Conservation (phyloP, 1,284 basidiomycete species). For the Paramarasmius palmivorus region DNA sequence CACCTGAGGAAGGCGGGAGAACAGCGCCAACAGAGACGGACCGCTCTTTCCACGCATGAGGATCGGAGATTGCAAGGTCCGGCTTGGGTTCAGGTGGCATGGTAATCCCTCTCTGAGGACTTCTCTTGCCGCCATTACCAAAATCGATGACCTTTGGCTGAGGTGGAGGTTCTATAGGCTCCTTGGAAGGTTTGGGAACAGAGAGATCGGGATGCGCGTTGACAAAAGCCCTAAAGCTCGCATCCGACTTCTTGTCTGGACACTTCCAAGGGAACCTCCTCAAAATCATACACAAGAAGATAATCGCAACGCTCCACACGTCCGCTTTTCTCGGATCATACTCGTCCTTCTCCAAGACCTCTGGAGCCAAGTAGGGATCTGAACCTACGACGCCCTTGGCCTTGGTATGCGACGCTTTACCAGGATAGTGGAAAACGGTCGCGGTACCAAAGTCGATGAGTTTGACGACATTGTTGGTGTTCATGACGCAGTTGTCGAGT, state of each 20-base stretch:
- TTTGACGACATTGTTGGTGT: constrained; percentile 90
- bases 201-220: constrained; percentile 89
- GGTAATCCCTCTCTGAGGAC: neutral
- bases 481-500: constrained; percentile 99
- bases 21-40: neutral
- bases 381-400: constrained; percentile 95
- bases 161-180: constrained; percentile 4
- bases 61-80: neutral
- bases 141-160: neutral
- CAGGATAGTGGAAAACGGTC: constrained; percentile 98
- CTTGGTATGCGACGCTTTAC: constrained; percentile 66
- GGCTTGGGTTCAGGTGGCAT: constrained; percentile 34
- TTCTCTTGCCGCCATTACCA: neutral
- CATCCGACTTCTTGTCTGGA: constrained; percentile 92
- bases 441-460: constrained; percentile 99
- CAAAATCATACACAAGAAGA: constrained; percentile 99
- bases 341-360: constrained; percentile 75
- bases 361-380: constrained; percentile 97
- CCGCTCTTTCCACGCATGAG: neutral
- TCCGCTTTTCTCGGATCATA: constrained; percentile 98
- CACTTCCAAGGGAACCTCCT: constrained; percentile 99
- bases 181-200: constrained; percentile 21
- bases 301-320: constrained; percentile 98
- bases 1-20: neutral
- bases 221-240: constrained; percentile 90